phyloP scores from a whole-genome alignment of 2,329 filamentous ascomycete species.

The Sclerotinia minor region DNA sequence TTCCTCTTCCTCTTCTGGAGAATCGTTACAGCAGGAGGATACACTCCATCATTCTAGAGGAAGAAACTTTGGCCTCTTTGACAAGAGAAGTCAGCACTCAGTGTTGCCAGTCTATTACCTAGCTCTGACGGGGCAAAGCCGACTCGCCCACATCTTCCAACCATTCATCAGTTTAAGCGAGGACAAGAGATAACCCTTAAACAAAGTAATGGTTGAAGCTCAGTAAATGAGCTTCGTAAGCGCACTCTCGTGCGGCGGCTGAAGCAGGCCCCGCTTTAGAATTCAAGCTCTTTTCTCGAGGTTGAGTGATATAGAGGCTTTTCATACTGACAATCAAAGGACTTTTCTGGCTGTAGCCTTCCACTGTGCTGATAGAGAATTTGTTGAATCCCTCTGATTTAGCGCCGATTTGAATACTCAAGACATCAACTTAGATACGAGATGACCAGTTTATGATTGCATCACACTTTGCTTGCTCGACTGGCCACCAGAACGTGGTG shows the following conservation, averaged over 20 bases:
- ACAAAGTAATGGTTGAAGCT: constrained; percentile 17
- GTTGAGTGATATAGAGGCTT: background rate
- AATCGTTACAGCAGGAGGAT: constrained; percentile 2
- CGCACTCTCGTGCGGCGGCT: background rate
- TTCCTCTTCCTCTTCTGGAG: constrained; percentile 14
- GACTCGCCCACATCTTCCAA: background rate
- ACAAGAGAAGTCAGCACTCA: constrained; percentile 6
- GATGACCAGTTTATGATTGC: constrained; percentile 25
- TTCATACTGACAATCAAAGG: background rate
- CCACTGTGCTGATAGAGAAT: constrained; percentile 8
- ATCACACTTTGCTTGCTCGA: constrained; percentile 23
- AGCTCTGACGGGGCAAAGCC: constrained; percentile 8
- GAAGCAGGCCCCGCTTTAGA: constrained; percentile 14
- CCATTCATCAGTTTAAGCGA: background rate
- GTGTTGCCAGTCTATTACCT: constrained; percentile 5
- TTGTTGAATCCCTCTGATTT: constrained; percentile 7
- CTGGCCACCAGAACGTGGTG: constrained; percentile 4
- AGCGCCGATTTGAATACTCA: background rate
- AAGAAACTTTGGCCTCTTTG: constrained; percentile 9
- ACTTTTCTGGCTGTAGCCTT: constrained; percentile 19
- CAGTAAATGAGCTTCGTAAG: background rate
- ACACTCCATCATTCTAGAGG: background rate
- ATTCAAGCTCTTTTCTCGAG: constrained; percentile 9
- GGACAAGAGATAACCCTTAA: background rate
- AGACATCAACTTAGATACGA: background rate